Evolutionary conservation across 805 yeast genomes (phyloP).

Genomic region (Lipomyces spencermartinsiae): DNA sequence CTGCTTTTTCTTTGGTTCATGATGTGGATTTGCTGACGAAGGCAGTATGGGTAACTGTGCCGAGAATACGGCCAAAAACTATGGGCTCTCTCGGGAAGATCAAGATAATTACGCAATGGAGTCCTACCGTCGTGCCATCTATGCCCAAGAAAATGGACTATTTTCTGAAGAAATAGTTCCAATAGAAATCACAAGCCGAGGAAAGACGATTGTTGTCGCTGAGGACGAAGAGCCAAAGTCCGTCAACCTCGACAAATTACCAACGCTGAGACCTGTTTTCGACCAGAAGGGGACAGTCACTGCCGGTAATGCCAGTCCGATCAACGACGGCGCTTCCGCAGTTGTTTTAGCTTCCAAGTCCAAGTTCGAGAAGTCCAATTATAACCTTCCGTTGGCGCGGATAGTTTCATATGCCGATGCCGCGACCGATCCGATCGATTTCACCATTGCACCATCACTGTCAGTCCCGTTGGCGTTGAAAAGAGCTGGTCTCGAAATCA

Average conservation of each 20-base stretch:
- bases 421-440: conserved; percentile 88
- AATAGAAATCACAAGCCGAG: conserved; percentile 66
- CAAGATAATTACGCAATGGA: conserved; percentile 84
- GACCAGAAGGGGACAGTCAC: conserved; percentile 94
- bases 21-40: background rate
- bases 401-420: conserved; percentile 95
- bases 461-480: conserved; percentile 91
- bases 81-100: conserved; percentile 73
- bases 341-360: conserved; percentile 79
- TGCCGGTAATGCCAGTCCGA: conserved; percentile 91
- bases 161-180: conserved; percentile 82
- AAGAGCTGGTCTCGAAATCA: conserved; percentile 69
- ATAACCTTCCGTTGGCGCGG: conserved; percentile 71
- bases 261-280: conserved; percentile 85
- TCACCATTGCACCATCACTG: conserved; percentile 91
- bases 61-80: conserved; percentile 88
- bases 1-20: background rate
- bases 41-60: conserved; percentile 89
- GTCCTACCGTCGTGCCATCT: conserved; percentile 81
- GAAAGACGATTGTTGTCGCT: conserved; percentile 73
- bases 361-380: conserved; percentile 68
- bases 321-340: conserved; percentile 97
- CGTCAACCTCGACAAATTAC: conserved; percentile 73
- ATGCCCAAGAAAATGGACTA: conserved; percentile 74
- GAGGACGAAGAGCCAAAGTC: conserved; percentile 80